These are phyloP conservation scores for Arthroderma sp. DNA, from an alignment of 2,329 filamentous ascomycete genomes.

Conservation along the genomic window DNA sequence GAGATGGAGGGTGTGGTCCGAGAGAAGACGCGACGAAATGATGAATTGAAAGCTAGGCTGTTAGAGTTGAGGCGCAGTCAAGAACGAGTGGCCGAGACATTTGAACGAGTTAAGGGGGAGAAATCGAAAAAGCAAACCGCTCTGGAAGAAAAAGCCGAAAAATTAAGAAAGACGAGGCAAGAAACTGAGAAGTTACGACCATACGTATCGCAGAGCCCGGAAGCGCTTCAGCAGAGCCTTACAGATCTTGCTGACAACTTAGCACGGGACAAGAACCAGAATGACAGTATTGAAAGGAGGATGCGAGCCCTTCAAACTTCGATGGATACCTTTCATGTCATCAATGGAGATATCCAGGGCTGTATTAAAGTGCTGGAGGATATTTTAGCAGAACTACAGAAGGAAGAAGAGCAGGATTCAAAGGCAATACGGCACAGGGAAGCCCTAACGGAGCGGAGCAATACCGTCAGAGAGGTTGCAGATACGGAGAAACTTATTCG, in stretches of 20 bases:
- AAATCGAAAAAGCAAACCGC: conserved; percentile 60
- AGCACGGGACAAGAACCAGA: conserved; percentile 64
- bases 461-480: conserved; percentile 84
- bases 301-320: conserved; percentile 86
- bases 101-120: conserved; percentile 71
- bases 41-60: conserved; percentile 70
- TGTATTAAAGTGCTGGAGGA: conserved; percentile 86
- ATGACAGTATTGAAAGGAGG: conserved; percentile 75
- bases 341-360: conserved; percentile 70
- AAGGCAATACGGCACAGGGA: conserved; percentile 73
- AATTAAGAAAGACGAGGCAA: conserved; percentile 54
- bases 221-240: conserved; percentile 66
- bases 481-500: conserved; percentile 71
- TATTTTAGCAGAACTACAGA: conserved; percentile 66
- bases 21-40: conserved; percentile 74
- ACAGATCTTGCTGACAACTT: conserved; percentile 71
- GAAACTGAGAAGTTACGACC: conserved; percentile 82
- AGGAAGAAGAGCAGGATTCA: conserved; percentile 80
- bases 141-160: conserved; percentile 38
- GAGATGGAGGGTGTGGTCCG: conserved; percentile 69
- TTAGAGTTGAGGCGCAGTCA: conserved; percentile 70
- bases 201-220: conserved; percentile 81
- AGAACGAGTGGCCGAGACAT: conserved; percentile 65
- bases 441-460: conserved; percentile 72
- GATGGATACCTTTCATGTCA: conserved; percentile 73